Evolutionary conservation across 371 early-diverging fungal genomes (phyloP).

Genomic region (Zychaea mexicana): DNA sequence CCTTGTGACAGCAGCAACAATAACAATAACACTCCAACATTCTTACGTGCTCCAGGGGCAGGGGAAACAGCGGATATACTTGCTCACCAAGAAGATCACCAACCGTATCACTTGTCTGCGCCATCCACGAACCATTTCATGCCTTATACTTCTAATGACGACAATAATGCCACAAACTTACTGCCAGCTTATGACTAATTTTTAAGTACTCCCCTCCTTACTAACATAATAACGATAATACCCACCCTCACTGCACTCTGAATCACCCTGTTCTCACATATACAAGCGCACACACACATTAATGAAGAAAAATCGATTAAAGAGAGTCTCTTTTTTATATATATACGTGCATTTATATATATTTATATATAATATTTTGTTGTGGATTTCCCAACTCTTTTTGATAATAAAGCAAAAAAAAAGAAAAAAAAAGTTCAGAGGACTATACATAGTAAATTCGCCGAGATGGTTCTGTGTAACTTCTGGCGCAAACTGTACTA

Average conservation of each 20-base stretch:
- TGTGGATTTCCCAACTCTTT: neutral
- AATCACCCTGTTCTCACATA: neutral
- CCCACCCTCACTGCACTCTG: too few species aligned
- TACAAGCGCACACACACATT: too few species aligned
- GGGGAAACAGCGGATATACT: slow-evolving; percentile 12
- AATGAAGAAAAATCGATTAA: too few species aligned
- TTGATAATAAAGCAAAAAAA: neutral
- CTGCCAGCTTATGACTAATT: slow-evolving; percentile 9
- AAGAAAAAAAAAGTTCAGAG: neutral
- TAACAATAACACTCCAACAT: neutral
- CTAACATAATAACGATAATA: neutral
- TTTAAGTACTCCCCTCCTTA: neutral
- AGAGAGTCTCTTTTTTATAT: neutral
- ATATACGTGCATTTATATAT: neutral
- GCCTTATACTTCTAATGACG: slow-evolving; percentile 12
- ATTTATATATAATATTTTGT: neutral
- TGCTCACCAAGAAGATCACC: slow-evolving; percentile 6
- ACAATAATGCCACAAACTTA: neutral
- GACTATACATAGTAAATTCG: neutral
- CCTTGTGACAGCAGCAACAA: slow-evolving; percentile 1
- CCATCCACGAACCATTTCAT: slow-evolving; percentile 4
- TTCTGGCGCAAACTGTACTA: too few species aligned
- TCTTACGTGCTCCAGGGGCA: slow-evolving; percentile 4
- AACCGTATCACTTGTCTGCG: neutral
- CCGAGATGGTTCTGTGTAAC: neutral